Conservation (phyloP, 805 yeast species). For the Metschnikowia noctiluminum region DNA sequence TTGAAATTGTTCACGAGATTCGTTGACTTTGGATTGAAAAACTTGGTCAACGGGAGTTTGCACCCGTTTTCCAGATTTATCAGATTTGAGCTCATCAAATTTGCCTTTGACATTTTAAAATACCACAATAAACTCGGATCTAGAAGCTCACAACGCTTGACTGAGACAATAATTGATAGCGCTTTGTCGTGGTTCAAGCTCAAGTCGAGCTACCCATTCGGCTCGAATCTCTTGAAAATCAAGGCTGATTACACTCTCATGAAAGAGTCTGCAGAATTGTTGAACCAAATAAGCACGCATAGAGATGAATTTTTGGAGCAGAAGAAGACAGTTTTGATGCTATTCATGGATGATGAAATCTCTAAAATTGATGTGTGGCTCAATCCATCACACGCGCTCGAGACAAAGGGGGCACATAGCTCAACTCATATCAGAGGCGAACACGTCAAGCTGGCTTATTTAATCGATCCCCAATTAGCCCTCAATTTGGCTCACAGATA, state of each 20-base stretch:
- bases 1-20: conserved; percentile 66
- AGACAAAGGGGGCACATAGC: conserved; percentile 36
- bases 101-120: conserved; percentile 62
- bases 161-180: conserved; percentile 56
- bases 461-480: conserved; percentile 69
- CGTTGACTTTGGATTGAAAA: conserved; percentile 51
- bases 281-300: conserved; percentile 22
- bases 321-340: conserved; percentile 53
- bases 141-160: conserved; percentile 43
- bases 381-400: conserved; percentile 50
- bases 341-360: conserved; percentile 75
- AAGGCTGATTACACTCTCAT: conserved; percentile 65
- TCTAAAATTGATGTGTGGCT: conserved; percentile 74
- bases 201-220: conserved; percentile 71
- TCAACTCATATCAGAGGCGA: conserved; percentile 33
- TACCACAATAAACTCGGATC: conserved; percentile 53
- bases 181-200: conserved; percentile 75
- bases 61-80: conserved; percentile 80
- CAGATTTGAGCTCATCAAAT: conserved; percentile 69
- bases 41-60: conserved; percentile 56
- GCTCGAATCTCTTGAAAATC: conserved; percentile 70
- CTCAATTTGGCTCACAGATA: conserved; percentile 63
- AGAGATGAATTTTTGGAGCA: conserved; percentile 31
- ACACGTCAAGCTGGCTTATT: conserved; percentile 56
- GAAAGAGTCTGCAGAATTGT: conserved; percentile 44